Evolutionary conservation across 2,329 filamentous ascomycete species (phyloP), one percentile per base, ranked within the genome.

Genomic region (Aspergillus sp.): DNA sequence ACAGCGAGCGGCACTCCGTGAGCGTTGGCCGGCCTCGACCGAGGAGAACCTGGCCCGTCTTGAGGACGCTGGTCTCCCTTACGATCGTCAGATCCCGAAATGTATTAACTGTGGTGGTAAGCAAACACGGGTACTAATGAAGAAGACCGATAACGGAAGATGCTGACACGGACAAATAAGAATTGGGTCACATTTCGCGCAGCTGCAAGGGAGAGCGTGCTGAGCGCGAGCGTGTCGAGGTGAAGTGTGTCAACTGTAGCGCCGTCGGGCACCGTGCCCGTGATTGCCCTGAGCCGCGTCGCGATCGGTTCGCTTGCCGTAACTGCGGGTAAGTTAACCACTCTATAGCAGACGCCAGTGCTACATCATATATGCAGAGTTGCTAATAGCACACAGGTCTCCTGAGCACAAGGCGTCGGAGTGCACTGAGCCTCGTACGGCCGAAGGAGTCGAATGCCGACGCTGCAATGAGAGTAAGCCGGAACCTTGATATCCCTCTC

Each of bases 11-110:
- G 70, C 65, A 39, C 69, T 76, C 17, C 63, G 67, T 17, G 63
- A 68, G 2, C 71, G 72, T 41, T 81, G 77, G 77, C 78, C 78
- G 39, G 50, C 57, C 7, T 64, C 64, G 5, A 52, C 65, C 0
- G 76, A 77, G 39, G 74, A 79, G 19, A 81, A 81, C 53, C 52
- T 77, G 7, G 63, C 69, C 44, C 77, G 78, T 46, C 69, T 81
- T 13, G 65, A 58, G 10, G 67, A 79, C 56, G 75, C 77, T 19
- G 78, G 78, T 9, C 60, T 76, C 22, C 67, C 74, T 2, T 69
- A 75, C 49, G 75, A 80, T 49, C 70, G 74, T 39, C 66, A 74
- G 48, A 60, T 79, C 32, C 70, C 70, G 4, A 75, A 76, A 56
- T 81, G 78, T 53, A 47, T 33, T 44, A 78, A 78, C 53, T 81